Evolutionary conservation across 2,329 filamentous ascomycete species (phyloP).

Genomic region (Ceratocystiopsis sp.): DNA sequence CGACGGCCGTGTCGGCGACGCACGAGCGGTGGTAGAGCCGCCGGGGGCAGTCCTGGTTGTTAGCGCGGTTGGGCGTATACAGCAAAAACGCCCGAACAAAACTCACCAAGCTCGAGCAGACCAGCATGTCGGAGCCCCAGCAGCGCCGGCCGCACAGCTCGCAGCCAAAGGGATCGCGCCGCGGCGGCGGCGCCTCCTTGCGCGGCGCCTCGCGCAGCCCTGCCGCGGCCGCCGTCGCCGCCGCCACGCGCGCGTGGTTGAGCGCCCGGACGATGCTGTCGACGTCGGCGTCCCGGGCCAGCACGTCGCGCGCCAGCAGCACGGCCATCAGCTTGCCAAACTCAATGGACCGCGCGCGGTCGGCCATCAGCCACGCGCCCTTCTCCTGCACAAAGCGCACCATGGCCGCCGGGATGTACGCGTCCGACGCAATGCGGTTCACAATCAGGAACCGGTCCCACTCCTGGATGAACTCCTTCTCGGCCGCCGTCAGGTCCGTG

Average conservation of each 20-base stretch:
- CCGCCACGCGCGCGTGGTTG: constrained; percentile 12
- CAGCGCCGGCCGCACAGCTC: constrained; percentile 24
- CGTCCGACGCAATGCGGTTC: constrained; percentile 32
- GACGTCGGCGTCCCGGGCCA: constrained; percentile 26
- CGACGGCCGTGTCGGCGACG: constrained; percentile 19
- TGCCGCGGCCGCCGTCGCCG: constrained; percentile 1
- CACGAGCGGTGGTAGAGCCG: constrained; percentile 34
- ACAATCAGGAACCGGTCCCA: constrained; percentile 39
- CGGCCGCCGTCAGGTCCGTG: constrained; percentile 33
- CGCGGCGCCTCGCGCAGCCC: background rate
- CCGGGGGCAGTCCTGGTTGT: constrained; percentile 21
- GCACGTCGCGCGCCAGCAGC: constrained; percentile 29
- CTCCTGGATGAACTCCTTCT: constrained; percentile 41
- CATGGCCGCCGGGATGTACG: constrained; percentile 34
- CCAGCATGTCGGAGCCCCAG: constrained; percentile 20
- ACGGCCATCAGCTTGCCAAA: constrained; percentile 37
- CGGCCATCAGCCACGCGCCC: constrained; percentile 32
- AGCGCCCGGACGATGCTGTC: constrained; percentile 21
- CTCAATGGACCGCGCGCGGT: constrained; percentile 30
- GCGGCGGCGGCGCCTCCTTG: background rate
- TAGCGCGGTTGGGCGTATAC: background rate
- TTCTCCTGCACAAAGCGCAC: constrained; percentile 33
- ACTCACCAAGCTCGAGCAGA: constrained; percentile 32
- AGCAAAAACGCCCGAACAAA: background rate
- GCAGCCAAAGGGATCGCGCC: constrained; percentile 19